Evolutionary conservation across 495 filamentous ascomycete genomes (phyloP).

Genomic region (Niebla homalea): DNA sequence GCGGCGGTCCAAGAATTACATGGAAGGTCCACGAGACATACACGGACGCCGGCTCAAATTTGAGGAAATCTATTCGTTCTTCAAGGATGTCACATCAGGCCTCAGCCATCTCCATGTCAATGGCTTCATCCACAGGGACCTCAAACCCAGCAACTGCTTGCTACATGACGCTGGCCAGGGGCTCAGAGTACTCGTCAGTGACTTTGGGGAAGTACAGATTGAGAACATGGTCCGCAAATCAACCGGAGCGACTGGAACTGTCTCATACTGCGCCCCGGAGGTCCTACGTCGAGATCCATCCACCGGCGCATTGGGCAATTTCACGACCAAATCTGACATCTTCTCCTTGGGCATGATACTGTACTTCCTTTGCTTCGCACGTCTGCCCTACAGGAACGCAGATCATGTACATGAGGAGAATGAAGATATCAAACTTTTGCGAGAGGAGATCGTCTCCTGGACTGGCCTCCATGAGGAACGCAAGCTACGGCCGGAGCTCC

Average conservation of each 20-base stretch:
- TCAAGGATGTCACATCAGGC: conserved; percentile 88
- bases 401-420: conserved; percentile 80
- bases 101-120: conserved; percentile 83
- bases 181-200: conserved; percentile 74
- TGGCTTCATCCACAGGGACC: conserved; percentile 89
- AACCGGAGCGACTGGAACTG: conserved; percentile 87
- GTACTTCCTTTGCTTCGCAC: conserved; percentile 91
- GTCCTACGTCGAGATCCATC: conserved; percentile 52
- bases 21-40: conserved; percentile 36
- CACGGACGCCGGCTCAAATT: conserved; percentile 54
- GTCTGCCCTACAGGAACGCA: conserved; percentile 72
- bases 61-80: conserved; percentile 92
- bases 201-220: conserved; percentile 90
- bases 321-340: conserved; percentile 89
- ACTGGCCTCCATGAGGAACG: conserved; percentile 65
- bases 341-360: conserved; percentile 97
- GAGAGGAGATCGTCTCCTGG: conserved; percentile 80
- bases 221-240: conserved; percentile 68
- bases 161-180: conserved; percentile 60
- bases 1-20: conserved; percentile 53
- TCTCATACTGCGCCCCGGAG: conserved; percentile 95
- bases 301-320: conserved; percentile 69
- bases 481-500: conserved; percentile 64
- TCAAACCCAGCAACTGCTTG: conserved; percentile 95
- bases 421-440: conserved; percentile 80